Base-by-base conservation (phyloP, 148 eudicot genomes). In the Cornus suecica region DNA sequence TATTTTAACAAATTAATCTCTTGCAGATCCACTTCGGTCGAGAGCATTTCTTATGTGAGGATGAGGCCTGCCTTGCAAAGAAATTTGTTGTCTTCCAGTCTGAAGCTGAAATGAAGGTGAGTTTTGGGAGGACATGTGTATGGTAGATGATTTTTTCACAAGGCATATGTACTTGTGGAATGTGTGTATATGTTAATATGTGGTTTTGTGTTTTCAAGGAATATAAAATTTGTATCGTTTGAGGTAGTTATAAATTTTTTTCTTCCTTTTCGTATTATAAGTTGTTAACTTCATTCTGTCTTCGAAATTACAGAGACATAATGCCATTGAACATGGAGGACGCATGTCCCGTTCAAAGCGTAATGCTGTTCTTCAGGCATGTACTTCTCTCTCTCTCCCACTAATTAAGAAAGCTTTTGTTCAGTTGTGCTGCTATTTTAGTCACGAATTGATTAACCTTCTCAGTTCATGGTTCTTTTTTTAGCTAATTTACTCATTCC, bases 301-400 rank as follows among this genome's bases (percentile, higher is more conserved):
- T 26, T 73, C 22, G 65, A 3, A 74, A 65, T 74, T 80, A 73
- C 87, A 95, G 99, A 89, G 93, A 80, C 99, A 95, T 76, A 95
- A 88, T 86, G 85, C 97, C 74, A 41, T 86, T 82, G 97, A 95
- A 78, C 99, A 95, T 85, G 99, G 99, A 30, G 99, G 99, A 37
- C 92, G 84, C 74, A 91, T 95, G 97, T 95, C 99, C 63, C 92
- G 99, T 71, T 91, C 97, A 22, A 72, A 92, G 85, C 94, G 99
- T 52, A 92, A 82, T 81, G 90, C 97, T 83, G 99, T 84, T 70
- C 97, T 95, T 58, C 97, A 92, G 94, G 99, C 77, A 83, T 28
- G 73, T 41, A 24, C 69, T 13, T 42, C 11, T 45, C 30, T 37
- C 51, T 8, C 51, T 62, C 22, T 68, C 6, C 18, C 68, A 45